Percentiles rank a stretch among this genome's conserved stretches.
These are phyloP conservation scores for Coemansia sp. DNA, from an alignment of 192 early-diverging fungal genomes.

Conservation along the genomic window DNA sequence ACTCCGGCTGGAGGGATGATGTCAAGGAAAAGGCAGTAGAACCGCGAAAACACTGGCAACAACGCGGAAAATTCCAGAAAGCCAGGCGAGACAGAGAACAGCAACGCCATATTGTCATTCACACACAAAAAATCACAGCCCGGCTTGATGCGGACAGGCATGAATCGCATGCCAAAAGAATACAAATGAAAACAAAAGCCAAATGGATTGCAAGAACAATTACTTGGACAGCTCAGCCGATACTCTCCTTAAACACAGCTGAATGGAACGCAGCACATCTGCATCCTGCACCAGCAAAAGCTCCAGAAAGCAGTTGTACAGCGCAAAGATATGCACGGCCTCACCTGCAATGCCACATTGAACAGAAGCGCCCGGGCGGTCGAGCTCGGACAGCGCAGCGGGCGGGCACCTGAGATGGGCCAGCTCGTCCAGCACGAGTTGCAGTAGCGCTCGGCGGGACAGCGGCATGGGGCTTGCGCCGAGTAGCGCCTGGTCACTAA, in stretches of 20 bases:
- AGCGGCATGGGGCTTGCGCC: slow-evolving; percentile 36
- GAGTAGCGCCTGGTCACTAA: slow-evolving; percentile 20
- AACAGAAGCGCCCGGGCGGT: not conserved
- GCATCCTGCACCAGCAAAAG: slow-evolving; percentile 24
- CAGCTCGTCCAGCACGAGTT: slow-evolving; percentile 26
- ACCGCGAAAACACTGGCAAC: not conserved
- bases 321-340: slow-evolving; percentile 29
- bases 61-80: not conserved
- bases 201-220: not conserved
- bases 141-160: not conserved
- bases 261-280: slow-evolving; percentile 15
- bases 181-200: not conserved
- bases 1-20: not conserved
- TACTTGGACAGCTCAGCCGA: slow-evolving; percentile 27
- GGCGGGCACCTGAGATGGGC: slow-evolving; percentile 27
- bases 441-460: slow-evolving; percentile 22
- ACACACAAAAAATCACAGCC: not conserved
- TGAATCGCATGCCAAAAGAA: not conserved
- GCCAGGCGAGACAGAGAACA: not conserved
- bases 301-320: slow-evolving; percentile 28
- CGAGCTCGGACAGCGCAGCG: slow-evolving; percentile 3
- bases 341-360: slow-evolving; percentile 4
- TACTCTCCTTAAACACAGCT: slow-evolving; percentile 28
- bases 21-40: not conserved
- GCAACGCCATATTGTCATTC: not conserved